Conservation (phyloP, 352 stramenopile genomes). For the Pythium brassicae region DNA sequence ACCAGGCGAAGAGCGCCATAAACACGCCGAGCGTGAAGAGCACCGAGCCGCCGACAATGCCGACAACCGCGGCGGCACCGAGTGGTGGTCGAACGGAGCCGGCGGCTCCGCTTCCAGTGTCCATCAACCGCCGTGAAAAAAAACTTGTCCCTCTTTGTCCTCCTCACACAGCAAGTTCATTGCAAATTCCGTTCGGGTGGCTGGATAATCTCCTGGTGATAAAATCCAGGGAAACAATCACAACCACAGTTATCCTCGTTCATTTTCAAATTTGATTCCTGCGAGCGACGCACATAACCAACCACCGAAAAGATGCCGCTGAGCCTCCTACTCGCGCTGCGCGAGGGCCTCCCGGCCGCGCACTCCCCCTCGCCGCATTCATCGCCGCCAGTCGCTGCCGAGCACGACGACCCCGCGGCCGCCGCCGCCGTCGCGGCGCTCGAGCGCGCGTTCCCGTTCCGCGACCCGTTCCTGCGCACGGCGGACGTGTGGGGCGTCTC, state of each 20-base stretch:
- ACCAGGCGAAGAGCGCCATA: background rate
- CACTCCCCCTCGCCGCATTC: conserved; percentile 2
- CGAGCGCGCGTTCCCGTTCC: conserved; percentile 20
- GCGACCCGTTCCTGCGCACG: conserved; percentile 29
- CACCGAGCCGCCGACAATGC: background rate
- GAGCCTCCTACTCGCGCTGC: conserved; percentile 27
- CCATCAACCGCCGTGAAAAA: no score
- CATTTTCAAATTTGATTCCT: background rate
- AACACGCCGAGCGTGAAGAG: conserved; percentile 1
- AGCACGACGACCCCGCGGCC: background rate
- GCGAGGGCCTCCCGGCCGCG: conserved; percentile 14
- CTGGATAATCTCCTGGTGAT: no score
- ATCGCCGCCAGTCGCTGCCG: background rate
- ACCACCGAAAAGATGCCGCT: background rate
- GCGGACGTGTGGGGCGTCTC: conserved; percentile 22
- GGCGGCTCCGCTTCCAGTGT: no score
- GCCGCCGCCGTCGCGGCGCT: conserved; percentile 3
- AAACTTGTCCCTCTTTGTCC: no score
- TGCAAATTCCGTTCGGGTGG: background rate
- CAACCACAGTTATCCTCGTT: background rate
- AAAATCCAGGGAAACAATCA: no score
- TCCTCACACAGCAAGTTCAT: background rate
- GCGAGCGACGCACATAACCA: background rate
- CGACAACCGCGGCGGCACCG: background rate
- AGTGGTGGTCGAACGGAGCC: background rate